Conservation (phyloP, 1,284 basidiomycete species). For the Sporisorium reilianum region DNA sequence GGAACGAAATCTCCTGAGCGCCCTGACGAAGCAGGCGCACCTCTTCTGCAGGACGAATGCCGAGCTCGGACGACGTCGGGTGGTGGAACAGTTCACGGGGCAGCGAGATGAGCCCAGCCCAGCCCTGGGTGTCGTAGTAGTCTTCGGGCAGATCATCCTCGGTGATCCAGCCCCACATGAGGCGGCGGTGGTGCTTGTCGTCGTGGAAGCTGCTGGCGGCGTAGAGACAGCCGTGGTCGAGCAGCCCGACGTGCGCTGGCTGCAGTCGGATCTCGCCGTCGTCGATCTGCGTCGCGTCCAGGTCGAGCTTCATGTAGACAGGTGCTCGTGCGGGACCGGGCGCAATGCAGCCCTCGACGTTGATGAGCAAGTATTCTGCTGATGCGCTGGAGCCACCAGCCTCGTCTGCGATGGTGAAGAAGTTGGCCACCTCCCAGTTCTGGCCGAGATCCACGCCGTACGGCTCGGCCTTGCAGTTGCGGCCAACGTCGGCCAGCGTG, state of each 20-base stretch:
- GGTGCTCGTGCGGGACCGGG: slow-evolving; percentile 41
- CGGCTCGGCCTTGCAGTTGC: slow-evolving; percentile 37
- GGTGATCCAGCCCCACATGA: slow-evolving; percentile 62
- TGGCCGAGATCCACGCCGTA: slow-evolving; percentile 52
- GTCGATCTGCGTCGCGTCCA: slow-evolving; percentile 1
- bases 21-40: slow-evolving; percentile 33
- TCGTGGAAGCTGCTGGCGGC: slow-evolving; percentile 56
- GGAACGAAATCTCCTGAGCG: slow-evolving; percentile 13
- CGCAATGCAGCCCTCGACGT: slow-evolving; percentile 47
- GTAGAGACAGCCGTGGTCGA: slow-evolving; percentile 59
- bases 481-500: slow-evolving; percentile 44
- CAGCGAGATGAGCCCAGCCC: slow-evolving; percentile 52
- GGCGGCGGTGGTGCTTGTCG: slow-evolving; percentile 29
- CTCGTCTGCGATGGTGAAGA: slow-evolving; percentile 31
- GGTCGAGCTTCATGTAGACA: slow-evolving; percentile 33
- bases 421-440: slow-evolving; percentile 62
- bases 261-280: slow-evolving; percentile 28
- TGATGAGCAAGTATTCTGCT: slow-evolving; percentile 49
- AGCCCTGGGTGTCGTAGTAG: slow-evolving; percentile 54
- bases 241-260: slow-evolving; percentile 22
- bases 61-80: slow-evolving; percentile 31
- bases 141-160: slow-evolving; percentile 53
- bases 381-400: slow-evolving; percentile 1
- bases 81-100: slow-evolving; percentile 53
- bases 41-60: slow-evolving; percentile 39